Percentiles rank a stretch among this genome's conserved stretches.
These are phyloP conservation scores for Penicillium sp. DNA, from an alignment of 2,329 filamentous ascomycete species.

Conservation along the genomic window DNA sequence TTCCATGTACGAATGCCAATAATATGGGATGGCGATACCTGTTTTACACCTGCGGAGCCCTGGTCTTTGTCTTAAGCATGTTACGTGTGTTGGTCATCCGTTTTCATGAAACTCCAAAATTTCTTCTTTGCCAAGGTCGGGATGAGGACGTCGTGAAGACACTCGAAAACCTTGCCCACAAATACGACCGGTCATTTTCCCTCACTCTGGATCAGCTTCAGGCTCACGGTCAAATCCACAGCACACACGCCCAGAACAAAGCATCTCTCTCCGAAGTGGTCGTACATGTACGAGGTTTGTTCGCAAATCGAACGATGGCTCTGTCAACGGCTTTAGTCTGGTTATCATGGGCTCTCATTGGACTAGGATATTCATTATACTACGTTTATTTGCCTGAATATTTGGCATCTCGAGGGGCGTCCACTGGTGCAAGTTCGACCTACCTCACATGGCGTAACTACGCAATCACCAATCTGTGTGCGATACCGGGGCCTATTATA, in stretches of 20 bases:
- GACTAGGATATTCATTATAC: constrained; percentile 70
- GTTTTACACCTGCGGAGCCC: constrained; percentile 13
- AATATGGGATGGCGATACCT: constrained; percentile 20
- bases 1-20: constrained; percentile 16
- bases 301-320: constrained; percentile 58
- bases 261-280: constrained; percentile 40
- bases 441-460: constrained; percentile 69
- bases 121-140: constrained; percentile 14
- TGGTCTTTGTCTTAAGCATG: constrained; percentile 15
- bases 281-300: constrained; percentile 63
- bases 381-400: constrained; percentile 70
- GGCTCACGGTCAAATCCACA: constrained; percentile 42
- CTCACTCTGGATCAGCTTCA: constrained; percentile 51
- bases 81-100: constrained; percentile 16
- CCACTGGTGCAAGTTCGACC: constrained; percentile 51
- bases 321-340: constrained; percentile 64
- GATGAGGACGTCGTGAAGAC: constrained; percentile 14
- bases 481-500: constrained; percentile 67
- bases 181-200: constrained; percentile 52
- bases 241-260: constrained; percentile 32
- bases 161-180: constrained; percentile 26
- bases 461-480: constrained; percentile 63
- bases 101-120: constrained; percentile 18
- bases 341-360: constrained; percentile 67
- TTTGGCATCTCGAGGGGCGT: constrained; percentile 57